Evolutionary conservation across 202 grass and related monocot species (phyloP).

Genomic region (Eragrostis tef): DNA sequence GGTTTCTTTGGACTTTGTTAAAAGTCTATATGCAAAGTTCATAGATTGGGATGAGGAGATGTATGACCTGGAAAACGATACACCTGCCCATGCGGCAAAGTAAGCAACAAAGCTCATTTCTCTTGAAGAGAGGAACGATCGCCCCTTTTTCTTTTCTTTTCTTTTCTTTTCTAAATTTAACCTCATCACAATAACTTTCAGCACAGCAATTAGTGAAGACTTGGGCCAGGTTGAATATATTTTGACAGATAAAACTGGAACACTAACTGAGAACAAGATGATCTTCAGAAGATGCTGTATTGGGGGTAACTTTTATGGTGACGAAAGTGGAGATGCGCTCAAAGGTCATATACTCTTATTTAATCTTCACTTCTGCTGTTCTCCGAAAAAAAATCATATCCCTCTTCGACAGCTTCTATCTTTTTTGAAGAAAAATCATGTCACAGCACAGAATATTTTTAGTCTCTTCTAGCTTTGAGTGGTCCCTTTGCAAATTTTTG

Average conservation of each 20-base stretch:
- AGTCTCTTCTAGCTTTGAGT: neutral
- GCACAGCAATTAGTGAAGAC: slow-evolving; percentile 99
- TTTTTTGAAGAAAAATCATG: neutral
- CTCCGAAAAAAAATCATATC: no score
- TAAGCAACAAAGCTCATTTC: slow-evolving; percentile 42
- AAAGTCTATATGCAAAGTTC: slow-evolving; percentile 95
- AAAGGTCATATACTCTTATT: slow-evolving; percentile 58
- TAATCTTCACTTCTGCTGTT: neutral
- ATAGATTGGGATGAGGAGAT: slow-evolving; percentile 99
- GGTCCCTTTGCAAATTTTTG: neutral
- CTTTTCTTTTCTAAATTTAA: slow-evolving; percentile 29
- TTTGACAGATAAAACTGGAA: slow-evolving; percentile 97
- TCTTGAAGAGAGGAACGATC: slow-evolving; percentile 11
- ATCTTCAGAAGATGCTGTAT: slow-evolving; percentile 95
- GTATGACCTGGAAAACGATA: slow-evolving; percentile 86
- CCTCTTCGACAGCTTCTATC: neutral
- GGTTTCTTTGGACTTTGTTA: slow-evolving; percentile 97
- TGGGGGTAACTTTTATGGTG: slow-evolving; percentile 71
- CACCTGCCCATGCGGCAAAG: slow-evolving; percentile 93
- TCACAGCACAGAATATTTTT: neutral
- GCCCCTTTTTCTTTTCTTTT: slow-evolving; percentile 28
- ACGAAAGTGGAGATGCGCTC: slow-evolving; percentile 94
- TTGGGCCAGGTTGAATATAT: slow-evolving; percentile 98
- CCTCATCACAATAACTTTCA: slow-evolving; percentile 57
- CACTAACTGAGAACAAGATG: slow-evolving; percentile 95